phyloP scores from a whole-genome alignment of 305 asterid genomes.

The Plantago coronopus region DNA sequence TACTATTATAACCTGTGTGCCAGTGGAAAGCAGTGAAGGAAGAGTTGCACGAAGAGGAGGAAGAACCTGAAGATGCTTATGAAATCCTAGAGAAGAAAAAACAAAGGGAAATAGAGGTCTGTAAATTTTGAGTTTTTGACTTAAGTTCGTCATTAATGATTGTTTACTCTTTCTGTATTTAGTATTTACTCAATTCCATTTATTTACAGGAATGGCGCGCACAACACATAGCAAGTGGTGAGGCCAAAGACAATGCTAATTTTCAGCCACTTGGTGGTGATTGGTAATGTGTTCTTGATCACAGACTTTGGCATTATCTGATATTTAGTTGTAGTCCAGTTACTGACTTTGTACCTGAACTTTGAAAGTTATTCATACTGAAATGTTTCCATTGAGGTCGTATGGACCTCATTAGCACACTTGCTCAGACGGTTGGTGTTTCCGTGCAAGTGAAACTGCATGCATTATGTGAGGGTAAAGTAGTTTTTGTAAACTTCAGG shows the following conservation, averaged over 20 bases:
- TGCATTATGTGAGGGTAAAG: no score
- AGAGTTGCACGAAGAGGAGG: conserved; percentile 84
- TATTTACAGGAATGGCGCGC: conserved; percentile 84
- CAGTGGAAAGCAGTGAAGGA: conserved; percentile 99
- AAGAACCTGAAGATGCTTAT: conserved; percentile 72
- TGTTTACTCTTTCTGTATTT: background rate
- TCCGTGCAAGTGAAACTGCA: no score
- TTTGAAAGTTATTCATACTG: no score
- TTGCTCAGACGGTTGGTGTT: no score
- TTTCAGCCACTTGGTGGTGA: conserved; percentile 99
- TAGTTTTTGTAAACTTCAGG: no score
- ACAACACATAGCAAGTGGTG: conserved; percentile 87
- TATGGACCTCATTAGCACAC: no score
- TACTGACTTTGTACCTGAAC: no score
- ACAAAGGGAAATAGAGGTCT: conserved; percentile 88
- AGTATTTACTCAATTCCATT: conserved; percentile 6
- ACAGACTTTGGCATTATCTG: conserved; percentile 19
- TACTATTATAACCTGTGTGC: conserved; percentile 13
- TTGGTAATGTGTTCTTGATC: conserved; percentile 47
- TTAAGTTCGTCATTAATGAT: conserved; percentile 5
- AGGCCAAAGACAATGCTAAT: conserved; percentile 86
- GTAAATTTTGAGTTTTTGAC: conserved; percentile 11
- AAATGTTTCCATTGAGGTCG: no score
- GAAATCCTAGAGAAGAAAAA: conserved; percentile 81
- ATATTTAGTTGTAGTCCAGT: background rate